Base-by-base conservation (phyloP, 257 asterid genomes). In the Eustoma russellianum region DNA sequence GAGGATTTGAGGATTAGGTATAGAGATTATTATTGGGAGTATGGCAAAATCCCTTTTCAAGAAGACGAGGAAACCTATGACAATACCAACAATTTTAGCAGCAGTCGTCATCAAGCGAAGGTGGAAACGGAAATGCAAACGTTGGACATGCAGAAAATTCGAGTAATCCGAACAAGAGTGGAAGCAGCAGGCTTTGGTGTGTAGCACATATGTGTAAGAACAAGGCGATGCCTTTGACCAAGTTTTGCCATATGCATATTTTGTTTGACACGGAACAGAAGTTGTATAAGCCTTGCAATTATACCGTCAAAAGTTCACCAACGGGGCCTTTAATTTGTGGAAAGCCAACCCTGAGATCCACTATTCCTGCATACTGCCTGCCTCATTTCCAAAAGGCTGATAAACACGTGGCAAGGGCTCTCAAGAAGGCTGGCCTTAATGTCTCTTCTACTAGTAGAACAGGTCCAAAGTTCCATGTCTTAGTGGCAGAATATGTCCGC, bases 321-420 rank as follows among this genome's bases (percentile, higher is more conserved):
- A 71, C 89, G 6, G 96, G 96, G 40, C 96, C 95, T 24, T 82
- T 91, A 76, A 81, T 61, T 9, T 91, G 98, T 62, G 80, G 83
- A 19, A 91, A 88, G 73, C 95, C 98, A n/a, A 82, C 83, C 57
- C 74, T 91, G 66, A 80, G 78, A 63, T 82, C 96, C 49, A 71
- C 82, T 0, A 77, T 82, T 68, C 98, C 98, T 63, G 64, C 94
- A 33, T 85, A 80, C 59, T 91, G 98, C 72, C 38, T 87, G 50
- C 67, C 59, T 60, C 96, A 91, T 76, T 74, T 79, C 58, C 81
- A 74, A 46, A 84, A 80, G 78, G 94, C 96, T 28, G 98, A 91
- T 56, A 84, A 70, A 61, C 76, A 82, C 50, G 78, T 85, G 73
- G 79, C 75, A 47, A 91, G 90, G 57, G 94, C 96, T 44, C 80